Evolutionary conservation across 768 basidiomycete species (phyloP).

Genomic region (Lactifluus rugatus): DNA sequence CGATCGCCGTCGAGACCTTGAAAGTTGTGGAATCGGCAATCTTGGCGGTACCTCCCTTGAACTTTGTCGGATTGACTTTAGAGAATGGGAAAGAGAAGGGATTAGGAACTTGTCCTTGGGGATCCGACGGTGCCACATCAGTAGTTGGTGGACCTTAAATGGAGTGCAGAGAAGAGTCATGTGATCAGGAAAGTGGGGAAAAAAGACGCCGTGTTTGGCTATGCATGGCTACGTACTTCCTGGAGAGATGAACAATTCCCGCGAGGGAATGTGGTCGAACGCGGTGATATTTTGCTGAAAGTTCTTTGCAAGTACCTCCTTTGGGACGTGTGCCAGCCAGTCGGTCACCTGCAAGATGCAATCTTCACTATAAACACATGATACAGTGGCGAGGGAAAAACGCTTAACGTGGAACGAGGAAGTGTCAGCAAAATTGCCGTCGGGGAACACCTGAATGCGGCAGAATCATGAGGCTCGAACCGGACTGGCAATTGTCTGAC

Average conservation of each 20-base stretch:
- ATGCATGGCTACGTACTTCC: slow-evolving; percentile 12
- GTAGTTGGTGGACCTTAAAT: slow-evolving; percentile 23
- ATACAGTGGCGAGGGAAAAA: background rate
- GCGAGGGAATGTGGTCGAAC: slow-evolving; percentile 25
- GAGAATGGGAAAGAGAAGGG: slow-evolving; percentile 43
- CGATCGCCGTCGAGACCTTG: slow-evolving; percentile 40
- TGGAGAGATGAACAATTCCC: slow-evolving; percentile 28
- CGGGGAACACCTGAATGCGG: slow-evolving; percentile 27
- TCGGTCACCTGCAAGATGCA: slow-evolving; percentile 24
- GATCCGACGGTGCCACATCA: slow-evolving; percentile 31
- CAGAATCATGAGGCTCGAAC: background rate
- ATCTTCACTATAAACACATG: background rate
- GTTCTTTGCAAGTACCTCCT: slow-evolving; percentile 32
- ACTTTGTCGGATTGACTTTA: slow-evolving; percentile 33
- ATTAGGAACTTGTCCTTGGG: slow-evolving; percentile 36
- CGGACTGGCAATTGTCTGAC: background rate
- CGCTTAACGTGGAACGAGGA: slow-evolving; percentile 27
- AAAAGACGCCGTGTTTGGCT: no score
- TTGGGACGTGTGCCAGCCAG: slow-evolving; percentile 28
- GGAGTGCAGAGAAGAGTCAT: background rate
- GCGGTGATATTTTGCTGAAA: slow-evolving; percentile 25
- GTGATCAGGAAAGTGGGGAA: background rate
- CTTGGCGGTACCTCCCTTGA: slow-evolving; percentile 34
- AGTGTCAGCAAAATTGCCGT: slow-evolving; percentile 29
- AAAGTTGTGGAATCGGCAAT: slow-evolving; percentile 43